Conservation (phyloP, 1,284 basidiomycete genomes). For the Hymenochaete sp. region DNA sequence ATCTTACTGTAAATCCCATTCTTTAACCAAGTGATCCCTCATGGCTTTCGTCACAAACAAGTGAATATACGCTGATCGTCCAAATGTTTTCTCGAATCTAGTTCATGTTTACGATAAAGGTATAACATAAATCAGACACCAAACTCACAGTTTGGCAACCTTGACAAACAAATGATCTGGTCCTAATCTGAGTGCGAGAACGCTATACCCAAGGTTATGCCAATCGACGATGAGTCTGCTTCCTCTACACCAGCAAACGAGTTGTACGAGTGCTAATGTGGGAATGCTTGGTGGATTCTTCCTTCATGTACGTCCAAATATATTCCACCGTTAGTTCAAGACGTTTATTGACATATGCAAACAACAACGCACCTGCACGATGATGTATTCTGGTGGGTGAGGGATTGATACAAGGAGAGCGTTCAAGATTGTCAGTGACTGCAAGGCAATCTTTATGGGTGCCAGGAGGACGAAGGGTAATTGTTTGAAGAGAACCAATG, state of each 20-base stretch:
- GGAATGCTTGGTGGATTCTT: conserved; percentile 97
- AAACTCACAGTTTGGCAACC: conserved; percentile 59
- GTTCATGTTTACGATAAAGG: too few species aligned
- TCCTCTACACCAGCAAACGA: conserved; percentile 58
- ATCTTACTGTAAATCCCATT: conserved; percentile 75
- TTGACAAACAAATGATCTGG: conserved; percentile 58
- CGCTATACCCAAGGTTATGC: conserved; percentile 97
- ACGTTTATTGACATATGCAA: too few species aligned
- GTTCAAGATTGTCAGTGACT: conserved; percentile 55
- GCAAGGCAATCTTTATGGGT: conserved; percentile 73
- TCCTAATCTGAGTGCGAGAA: conserved; percentile 79
- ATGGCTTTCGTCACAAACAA: conserved; percentile 92
- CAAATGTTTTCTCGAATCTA: conserved; percentile 80
- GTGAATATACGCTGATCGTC: conserved; percentile 77
- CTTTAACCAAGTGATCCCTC: conserved; percentile 56
- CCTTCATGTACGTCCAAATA: conserved; percentile 20
- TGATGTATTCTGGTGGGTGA: conserved; percentile 72
- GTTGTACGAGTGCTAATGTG: conserved; percentile 79
- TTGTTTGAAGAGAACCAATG: conserved; percentile 44
- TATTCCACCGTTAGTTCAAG: too few species aligned
- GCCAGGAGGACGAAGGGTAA: conserved; percentile 74
- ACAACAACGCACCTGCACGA: conserved; percentile 69
- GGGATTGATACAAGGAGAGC: conserved; percentile 55
- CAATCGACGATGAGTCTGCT: conserved; percentile 94
- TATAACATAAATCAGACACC: background rate